Evolutionary conservation across 73 alveolate species (phyloP).

Genomic region (Tetrahymena thermophila): DNA sequence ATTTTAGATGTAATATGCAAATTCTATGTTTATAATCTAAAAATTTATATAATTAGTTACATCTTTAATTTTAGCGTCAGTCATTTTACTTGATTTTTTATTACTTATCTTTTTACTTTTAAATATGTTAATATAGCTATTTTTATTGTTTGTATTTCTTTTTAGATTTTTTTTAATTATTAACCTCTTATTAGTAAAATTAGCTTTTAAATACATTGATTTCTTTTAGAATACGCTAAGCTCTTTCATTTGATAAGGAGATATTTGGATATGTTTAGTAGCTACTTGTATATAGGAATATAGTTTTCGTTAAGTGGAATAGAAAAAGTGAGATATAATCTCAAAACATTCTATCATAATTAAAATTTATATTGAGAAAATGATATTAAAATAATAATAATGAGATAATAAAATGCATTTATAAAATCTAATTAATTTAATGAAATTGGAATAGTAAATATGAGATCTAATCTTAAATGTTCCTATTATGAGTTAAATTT

Average conservation of each 20-base stretch:
- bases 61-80: not conserved
- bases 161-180: not conserved
- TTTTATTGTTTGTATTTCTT: not conserved
- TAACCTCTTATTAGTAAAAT: not conserved
- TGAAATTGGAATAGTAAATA: too few relatives aligned
- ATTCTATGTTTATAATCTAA: not conserved
- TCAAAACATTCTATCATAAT: not conserved
- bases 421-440: too few relatives aligned
- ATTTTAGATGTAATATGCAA: not conserved
- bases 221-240: not conserved
- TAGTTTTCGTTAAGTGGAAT: not conserved
- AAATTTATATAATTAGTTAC: not conserved
- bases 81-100: not conserved
- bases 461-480: too few relatives aligned
- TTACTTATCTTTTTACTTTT: not conserved
- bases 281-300: not conserved
- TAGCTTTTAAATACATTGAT: not conserved
- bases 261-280: not conserved
- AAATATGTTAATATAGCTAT: not conserved
- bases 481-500: too few relatives aligned
- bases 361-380: too few relatives aligned
- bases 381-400: too few relatives aligned
- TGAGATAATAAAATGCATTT: too few relatives aligned
- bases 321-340: not conserved
- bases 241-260: not conserved